phyloP scores from a whole-genome alignment of 1,284 basidiomycete genomes.

The Moesziomyces sp. region DNA sequence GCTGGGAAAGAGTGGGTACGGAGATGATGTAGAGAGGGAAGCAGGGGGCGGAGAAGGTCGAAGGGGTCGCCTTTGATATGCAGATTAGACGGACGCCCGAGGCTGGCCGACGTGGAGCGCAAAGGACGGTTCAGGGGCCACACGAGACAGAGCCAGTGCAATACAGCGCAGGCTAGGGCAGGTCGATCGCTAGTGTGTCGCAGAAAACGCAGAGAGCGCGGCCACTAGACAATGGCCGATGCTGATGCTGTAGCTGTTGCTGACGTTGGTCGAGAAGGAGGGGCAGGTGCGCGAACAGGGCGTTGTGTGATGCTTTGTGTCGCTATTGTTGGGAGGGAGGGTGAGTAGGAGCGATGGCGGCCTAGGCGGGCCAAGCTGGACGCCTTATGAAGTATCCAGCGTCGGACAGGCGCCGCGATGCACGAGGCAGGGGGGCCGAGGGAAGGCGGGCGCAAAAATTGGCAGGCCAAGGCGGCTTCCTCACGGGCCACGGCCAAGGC shows the following conservation, averaged over 20 bases:
- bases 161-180: no score
- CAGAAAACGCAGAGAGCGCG: background rate
- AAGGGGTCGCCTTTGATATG: background rate
- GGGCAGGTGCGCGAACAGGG: background rate
- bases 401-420: background rate
- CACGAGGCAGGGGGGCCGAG: slow-evolving; percentile 6
- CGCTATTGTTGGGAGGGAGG: slow-evolving; percentile 1
- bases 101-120: no score
- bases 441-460: slow-evolving; percentile 1
- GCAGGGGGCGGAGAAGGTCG: background rate
- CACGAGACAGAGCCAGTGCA: no score
- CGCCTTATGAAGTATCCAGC: slow-evolving; percentile 12
- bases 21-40: background rate
- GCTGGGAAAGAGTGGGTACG: background rate
- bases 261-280: background rate
- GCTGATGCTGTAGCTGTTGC: background rate
- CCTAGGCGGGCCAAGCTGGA: slow-evolving; percentile 14
- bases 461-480: background rate
- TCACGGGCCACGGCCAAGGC: background rate
- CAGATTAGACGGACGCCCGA: no score
- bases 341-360: background rate
- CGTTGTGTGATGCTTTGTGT: background rate
- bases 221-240: background rate
- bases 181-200: no score
- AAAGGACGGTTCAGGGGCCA: no score